Evolutionary conservation across 2,329 filamentous ascomycete species (phyloP), one percentile per base, ranked within the genome.

Genomic region (Phyllosticta citrichinensis): DNA sequence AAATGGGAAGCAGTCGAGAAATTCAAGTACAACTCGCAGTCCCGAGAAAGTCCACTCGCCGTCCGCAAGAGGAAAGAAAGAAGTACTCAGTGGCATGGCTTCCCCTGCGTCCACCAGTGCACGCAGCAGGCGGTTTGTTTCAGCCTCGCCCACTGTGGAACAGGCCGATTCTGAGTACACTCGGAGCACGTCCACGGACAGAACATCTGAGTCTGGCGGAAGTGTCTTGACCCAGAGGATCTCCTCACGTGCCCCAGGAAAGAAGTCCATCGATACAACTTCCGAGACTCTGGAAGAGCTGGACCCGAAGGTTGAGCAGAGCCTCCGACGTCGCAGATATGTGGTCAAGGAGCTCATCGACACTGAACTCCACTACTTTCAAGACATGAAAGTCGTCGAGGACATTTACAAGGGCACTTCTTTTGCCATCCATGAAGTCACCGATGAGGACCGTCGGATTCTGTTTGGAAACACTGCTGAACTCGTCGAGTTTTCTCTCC

Each of bases 321-420:
- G 88, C n/a, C 78, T 97, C 9, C 83, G 84, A 56, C 88, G 93
- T 70, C 87, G 94, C 20, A 85, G 87, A 60, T 85, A 95, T 71
- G 85, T 95, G 55, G 87, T 97, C 68, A 92, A 93, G 70, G 94
- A 99, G 73, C 79, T 99, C 47, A 83, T 97, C 54, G 91, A 97
- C 68, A 99, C 94, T 0, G 94, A 99, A 71, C 86, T 91, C 55
- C 86, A 87, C 5, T 97, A 96, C 74, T 86, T 95, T 61, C 85
- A 91, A 65, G 94, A 99, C 72, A 93, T 99, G 90, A 96, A 92
- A 71, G 93, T 99, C 58, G 88, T 96, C 2, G 91, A 96, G 69
- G 92, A 97, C 70, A 97, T 99, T 60, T 99, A 97, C 80, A 96
- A 95, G 74, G 91, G 90, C 52, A 97, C 94, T 0, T 89, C 91